A percentile compares a stretch with the other conserved stretches of the same genome.
phyloP scores from a whole-genome alignment of 2,329 filamentous ascomycete species.

The Epichloe gansuensis region DNA sequence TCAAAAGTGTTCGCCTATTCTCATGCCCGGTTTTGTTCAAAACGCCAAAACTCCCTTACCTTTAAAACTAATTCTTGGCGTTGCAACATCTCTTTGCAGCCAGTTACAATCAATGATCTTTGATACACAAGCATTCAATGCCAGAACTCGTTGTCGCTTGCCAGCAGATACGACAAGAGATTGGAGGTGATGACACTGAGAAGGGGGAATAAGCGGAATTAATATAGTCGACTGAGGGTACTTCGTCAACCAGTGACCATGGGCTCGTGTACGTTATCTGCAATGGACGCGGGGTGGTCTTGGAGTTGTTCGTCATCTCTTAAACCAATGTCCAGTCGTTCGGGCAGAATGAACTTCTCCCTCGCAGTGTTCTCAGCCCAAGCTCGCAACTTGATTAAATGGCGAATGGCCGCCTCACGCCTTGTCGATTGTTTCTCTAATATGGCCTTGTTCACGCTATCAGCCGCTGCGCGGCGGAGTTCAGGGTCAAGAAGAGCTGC shows the following conservation, averaged over 20 bases:
- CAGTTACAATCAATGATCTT: not conserved
- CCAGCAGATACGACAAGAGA: not conserved
- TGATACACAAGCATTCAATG: not conserved
- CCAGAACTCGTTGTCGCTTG: not conserved
- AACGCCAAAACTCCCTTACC: not conserved
- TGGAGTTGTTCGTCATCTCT: conserved; percentile 22
- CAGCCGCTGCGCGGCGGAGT: conserved; percentile 72
- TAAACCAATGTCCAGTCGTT: conserved; percentile 24
- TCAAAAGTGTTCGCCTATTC: not conserved
- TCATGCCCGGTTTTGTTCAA: not conserved
- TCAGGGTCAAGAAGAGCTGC: conserved; percentile 65
- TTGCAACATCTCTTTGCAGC: not conserved
- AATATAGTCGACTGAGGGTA: not conserved
- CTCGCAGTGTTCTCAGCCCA: conserved; percentile 65
- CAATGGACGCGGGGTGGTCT: conserved; percentile 11
- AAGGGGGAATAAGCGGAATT: not conserved
- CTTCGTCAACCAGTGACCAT: conserved; percentile 38
- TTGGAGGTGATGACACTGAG: not conserved
- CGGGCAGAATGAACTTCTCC: conserved; percentile 20
- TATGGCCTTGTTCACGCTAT: conserved; percentile 80
- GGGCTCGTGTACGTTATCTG: conserved; percentile 32
- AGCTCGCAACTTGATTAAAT: conserved; percentile 66
- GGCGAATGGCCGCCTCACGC: conserved; percentile 69
- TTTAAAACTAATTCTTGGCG: not conserved
- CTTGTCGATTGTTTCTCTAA: conserved; percentile 58